Evolutionary conservation across 352 stramenopile genomes (phyloP).

Genomic region (Globisporangium paddicum): DNA sequence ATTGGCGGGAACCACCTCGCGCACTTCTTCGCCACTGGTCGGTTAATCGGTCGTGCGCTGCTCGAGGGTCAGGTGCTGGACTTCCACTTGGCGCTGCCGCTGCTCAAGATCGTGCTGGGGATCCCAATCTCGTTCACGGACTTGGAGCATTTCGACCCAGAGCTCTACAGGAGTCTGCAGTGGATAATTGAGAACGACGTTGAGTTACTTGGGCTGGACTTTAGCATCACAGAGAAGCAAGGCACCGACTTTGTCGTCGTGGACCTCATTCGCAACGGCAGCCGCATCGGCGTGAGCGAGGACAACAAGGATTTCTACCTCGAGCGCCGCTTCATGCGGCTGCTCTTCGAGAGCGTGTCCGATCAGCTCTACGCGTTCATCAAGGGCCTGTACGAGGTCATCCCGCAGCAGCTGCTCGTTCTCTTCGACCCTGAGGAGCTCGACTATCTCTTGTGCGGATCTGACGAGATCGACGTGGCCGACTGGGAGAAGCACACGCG

Average conservation of each 20-base stretch:
- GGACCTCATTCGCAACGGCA: neutral
- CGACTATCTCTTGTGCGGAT: conserved; percentile 80
- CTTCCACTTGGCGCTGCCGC: conserved; percentile 86
- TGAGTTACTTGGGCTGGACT: neutral
- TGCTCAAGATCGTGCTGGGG: conserved; percentile 23
- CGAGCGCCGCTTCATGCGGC: neutral
- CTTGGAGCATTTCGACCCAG: neutral
- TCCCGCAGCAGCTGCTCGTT: conserved; percentile 88
- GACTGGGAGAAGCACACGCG: neutral
- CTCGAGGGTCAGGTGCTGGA: conserved; percentile 85
- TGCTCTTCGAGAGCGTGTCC: conserved; percentile 84
- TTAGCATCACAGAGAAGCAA: neutral
- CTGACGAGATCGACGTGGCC: conserved; percentile 37
- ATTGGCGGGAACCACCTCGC: neutral
- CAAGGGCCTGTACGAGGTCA: conserved; percentile 92
- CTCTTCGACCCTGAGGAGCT: conserved; percentile 94
- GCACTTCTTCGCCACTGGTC: conserved; percentile 42
- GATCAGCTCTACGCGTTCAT: conserved; percentile 76
- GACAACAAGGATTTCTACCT: neutral
- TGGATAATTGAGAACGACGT: neutral
- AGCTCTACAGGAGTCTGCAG: neutral
- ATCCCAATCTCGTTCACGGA: neutral
- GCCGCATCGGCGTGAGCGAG: neutral
- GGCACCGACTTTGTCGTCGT: neutral
- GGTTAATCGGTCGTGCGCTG: conserved; percentile 29